Evolutionary conservation across 345 rosid species (phyloP).

Genomic region (Arabidopsis suecica): DNA sequence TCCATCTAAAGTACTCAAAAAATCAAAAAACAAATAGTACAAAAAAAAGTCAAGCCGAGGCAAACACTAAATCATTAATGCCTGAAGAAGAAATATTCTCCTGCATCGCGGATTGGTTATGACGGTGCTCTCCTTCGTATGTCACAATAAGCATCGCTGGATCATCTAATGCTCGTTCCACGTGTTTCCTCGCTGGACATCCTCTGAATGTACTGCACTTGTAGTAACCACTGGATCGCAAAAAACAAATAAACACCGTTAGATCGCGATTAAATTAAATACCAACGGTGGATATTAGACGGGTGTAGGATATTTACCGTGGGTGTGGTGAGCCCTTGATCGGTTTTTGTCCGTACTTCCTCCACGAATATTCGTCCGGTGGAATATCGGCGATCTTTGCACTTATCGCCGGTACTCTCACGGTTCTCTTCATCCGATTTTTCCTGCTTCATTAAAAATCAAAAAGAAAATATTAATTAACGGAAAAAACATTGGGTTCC

Average conservation of each 20-base stretch:
- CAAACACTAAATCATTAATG: constrained; percentile 55
- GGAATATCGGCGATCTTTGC: constrained; percentile 93
- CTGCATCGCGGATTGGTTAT: constrained; percentile 57
- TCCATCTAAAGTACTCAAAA: constrained; percentile 25
- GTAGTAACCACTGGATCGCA: constrained; percentile 74
- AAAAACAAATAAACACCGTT: constrained; percentile 32
- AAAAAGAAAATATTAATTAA: background rate
- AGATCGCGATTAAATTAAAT: background rate
- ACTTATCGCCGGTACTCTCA: constrained; percentile 89
- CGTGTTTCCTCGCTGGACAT: constrained; percentile 97
- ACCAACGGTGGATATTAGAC: constrained; percentile 24
- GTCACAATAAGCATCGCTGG: constrained; percentile 88
- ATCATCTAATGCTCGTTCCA: constrained; percentile 87
- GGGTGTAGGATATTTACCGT: constrained; percentile 56
- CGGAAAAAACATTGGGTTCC: background rate
- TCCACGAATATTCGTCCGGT: constrained; percentile 89
- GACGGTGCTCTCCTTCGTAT: constrained; percentile 93
- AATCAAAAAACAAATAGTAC: background rate
- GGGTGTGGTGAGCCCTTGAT: constrained; percentile 97
- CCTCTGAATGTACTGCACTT: constrained; percentile 87
- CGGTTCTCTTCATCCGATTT: constrained; percentile 71
- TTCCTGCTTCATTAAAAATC: constrained; percentile 53
- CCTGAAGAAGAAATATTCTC: constrained; percentile 51
- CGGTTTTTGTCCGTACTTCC: constrained; percentile 97
- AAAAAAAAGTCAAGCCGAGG: constrained; percentile 49